Conservation (phyloP, 179 eudicot genomes). For the Camellia oleifera region DNA sequence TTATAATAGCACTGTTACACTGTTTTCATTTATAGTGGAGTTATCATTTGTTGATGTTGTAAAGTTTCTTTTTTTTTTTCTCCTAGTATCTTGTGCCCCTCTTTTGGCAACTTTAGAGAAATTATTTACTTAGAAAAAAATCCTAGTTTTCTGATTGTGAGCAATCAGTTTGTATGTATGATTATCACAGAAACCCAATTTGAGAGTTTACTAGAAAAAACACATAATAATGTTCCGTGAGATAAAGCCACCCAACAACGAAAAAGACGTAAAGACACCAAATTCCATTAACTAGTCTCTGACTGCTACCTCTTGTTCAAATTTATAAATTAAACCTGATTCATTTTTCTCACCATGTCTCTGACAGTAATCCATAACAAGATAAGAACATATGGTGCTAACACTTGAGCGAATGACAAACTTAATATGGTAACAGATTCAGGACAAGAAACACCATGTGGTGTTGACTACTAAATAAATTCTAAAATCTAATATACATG, state of each 20-base stretch:
- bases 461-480: not conserved
- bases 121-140: too few species aligned
- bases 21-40: too few species aligned
- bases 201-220: not conserved
- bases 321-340: not conserved
- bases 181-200: not conserved
- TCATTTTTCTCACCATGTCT: not conserved
- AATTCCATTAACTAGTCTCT: not conserved
- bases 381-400: not conserved
- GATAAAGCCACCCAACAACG: not conserved
- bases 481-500: not conserved
- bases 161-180: not conserved
- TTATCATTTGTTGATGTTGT: too few species aligned
- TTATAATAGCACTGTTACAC: too few species aligned
- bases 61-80: too few species aligned
- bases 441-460: constrained; percentile 9
- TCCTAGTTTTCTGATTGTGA: too few species aligned
- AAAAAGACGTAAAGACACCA: not conserved
- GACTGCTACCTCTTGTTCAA: not conserved
- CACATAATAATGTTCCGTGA: not conserved
- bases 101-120: too few species aligned
- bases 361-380: not conserved
- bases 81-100: too few species aligned
- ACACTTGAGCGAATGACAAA: constrained; percentile 6
- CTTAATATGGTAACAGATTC: not conserved